phyloP scores from a whole-genome alignment of 768 basidiomycete species.

The Suillus subluteus region DNA sequence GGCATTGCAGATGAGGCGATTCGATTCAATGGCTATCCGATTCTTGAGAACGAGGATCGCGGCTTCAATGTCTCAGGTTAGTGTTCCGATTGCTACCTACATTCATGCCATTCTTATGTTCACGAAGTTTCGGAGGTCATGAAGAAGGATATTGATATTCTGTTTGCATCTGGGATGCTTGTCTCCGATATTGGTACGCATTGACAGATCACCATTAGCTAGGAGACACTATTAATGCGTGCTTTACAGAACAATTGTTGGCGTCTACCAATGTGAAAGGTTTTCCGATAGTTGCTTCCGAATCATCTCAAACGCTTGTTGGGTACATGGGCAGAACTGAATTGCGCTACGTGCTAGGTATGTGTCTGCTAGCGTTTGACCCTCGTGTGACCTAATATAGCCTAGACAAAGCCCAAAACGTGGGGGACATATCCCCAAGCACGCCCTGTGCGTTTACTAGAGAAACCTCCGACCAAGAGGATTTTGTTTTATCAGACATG shows the following conservation, averaged over 20 bases:
- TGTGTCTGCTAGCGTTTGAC: background rate
- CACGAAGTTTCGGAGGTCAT: slow-evolving; percentile 84
- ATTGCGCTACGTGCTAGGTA: slow-evolving; percentile 84
- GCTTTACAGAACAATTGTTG: slow-evolving; percentile 64
- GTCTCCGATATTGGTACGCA: slow-evolving; percentile 79
- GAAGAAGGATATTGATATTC: slow-evolving; percentile 75
- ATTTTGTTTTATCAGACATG: slow-evolving; percentile 46
- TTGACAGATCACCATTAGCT: background rate
- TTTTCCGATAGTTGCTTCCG: slow-evolving; percentile 82
- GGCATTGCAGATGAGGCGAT: slow-evolving; percentile 99
- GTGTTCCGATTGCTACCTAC: slow-evolving; percentile 24
- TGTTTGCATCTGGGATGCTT: slow-evolving; percentile 76
- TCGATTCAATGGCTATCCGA: slow-evolving; percentile 95
- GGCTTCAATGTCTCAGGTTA: slow-evolving; percentile 89
- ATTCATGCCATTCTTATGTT: slow-evolving; percentile 6
- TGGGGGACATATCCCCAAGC: slow-evolving; percentile 60
- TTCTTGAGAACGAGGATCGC: slow-evolving; percentile 94
- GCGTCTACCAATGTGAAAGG: slow-evolving; percentile 81
- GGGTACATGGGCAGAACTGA: slow-evolving; percentile 92
- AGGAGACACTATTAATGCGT: slow-evolving; percentile 13
- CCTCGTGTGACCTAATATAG: slow-evolving; percentile 7
- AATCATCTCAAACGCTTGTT: slow-evolving; percentile 61
- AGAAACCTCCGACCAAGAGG: slow-evolving; percentile 53
- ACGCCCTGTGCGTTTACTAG: slow-evolving; percentile 74
- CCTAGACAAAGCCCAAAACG: slow-evolving; percentile 72